phyloP scores from a whole-genome alignment of 805 yeast species.

The Saccharomycopsis fermentans region DNA sequence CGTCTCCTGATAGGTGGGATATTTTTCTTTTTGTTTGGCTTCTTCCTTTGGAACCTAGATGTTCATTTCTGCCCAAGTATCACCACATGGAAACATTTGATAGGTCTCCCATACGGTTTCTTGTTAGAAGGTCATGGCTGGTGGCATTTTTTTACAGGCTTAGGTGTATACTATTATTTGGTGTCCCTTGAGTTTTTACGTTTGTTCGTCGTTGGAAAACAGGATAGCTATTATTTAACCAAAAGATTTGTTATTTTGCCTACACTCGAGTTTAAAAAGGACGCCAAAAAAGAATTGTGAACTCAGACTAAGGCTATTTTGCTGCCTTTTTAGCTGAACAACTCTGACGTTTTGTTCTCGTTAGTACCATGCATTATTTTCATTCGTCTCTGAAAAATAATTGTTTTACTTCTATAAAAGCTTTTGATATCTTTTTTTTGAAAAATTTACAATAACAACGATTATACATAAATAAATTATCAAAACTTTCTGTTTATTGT shows the following conservation, averaged over 20 bases:
- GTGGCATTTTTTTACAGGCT: constrained; percentile 90
- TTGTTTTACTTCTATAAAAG: not conserved
- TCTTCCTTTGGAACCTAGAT: constrained; percentile 81
- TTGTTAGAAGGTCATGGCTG: constrained; percentile 89
- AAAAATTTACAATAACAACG: not conserved
- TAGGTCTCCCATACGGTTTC: constrained; percentile 81
- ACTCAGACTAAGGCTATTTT: too few species aligned
- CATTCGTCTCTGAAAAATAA: not conserved
- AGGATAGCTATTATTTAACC: constrained; percentile 31
- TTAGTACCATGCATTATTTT: not conserved
- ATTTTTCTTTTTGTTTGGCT: constrained; percentile 59
- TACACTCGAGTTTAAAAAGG: constrained; percentile 1
- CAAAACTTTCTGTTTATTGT: not conserved
- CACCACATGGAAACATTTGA: constrained; percentile 19
- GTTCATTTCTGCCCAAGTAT: constrained; percentile 54
- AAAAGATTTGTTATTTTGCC: constrained; percentile 8
- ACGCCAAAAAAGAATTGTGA: not conserved
- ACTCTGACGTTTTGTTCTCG: not conserved
- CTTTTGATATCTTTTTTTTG: not conserved
- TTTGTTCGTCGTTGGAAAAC: constrained; percentile 50
- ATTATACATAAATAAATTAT: not conserved
- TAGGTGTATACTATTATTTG: constrained; percentile 80
- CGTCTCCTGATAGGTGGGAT: constrained; percentile 51
- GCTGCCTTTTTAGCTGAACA: too few species aligned
- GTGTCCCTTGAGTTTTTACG: constrained; percentile 70